A percentile compares a stretch with the other conserved stretches of the same genome.
These are phyloP conservation scores for Fusarium austroafricanum DNA, from an alignment of 2,329 filamentous ascomycete genomes.

Conservation along the genomic window DNA sequence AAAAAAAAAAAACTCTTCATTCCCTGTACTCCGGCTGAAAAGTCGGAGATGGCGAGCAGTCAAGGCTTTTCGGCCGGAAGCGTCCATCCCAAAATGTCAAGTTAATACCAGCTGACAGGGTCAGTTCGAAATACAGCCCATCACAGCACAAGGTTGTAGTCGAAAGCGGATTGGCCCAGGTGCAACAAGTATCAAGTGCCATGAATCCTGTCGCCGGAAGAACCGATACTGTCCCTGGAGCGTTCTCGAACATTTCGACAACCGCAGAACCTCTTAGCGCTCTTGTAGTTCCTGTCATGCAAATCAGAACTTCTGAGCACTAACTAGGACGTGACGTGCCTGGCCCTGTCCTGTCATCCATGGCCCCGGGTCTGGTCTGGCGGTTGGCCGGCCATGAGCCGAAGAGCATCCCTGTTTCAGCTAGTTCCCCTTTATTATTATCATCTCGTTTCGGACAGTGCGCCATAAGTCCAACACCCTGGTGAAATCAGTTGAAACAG, in stretches of 20 bases:
- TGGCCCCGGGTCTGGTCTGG: constrained; percentile 15
- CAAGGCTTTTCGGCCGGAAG: constrained; percentile 26
- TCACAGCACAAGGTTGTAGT: constrained; percentile 22
- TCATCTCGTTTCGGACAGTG: constrained; percentile 19
- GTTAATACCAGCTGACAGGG: constrained; percentile 12
- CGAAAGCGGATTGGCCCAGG: constrained; percentile 25
- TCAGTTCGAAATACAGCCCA: constrained; percentile 21
- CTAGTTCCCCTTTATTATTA: constrained; percentile 34
- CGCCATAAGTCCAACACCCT: not conserved
- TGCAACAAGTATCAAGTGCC: constrained; percentile 9
- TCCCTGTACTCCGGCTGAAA: not conserved
- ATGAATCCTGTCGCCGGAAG: constrained; percentile 7
- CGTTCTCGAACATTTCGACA: constrained; percentile 37
- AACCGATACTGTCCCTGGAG: constrained; percentile 27
- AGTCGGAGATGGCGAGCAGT: not conserved
- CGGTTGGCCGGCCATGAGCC: not conserved
- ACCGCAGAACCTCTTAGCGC: constrained; percentile 32
- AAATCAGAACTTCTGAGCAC: constrained; percentile 6
- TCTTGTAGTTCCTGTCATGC: constrained; percentile 34
- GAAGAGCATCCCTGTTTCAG: constrained; percentile 39
- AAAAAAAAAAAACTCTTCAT: not conserved
- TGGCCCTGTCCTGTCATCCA: constrained; percentile 14
- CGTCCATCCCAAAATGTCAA: constrained; percentile 11
- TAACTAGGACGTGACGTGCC: constrained; percentile 21
- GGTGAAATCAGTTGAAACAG: constrained; percentile 3